Evolutionary conservation across 352 stramenopile species (phyloP), one percentile per base, ranked within the genome.

Genomic region (Phytophthora pisi): DNA sequence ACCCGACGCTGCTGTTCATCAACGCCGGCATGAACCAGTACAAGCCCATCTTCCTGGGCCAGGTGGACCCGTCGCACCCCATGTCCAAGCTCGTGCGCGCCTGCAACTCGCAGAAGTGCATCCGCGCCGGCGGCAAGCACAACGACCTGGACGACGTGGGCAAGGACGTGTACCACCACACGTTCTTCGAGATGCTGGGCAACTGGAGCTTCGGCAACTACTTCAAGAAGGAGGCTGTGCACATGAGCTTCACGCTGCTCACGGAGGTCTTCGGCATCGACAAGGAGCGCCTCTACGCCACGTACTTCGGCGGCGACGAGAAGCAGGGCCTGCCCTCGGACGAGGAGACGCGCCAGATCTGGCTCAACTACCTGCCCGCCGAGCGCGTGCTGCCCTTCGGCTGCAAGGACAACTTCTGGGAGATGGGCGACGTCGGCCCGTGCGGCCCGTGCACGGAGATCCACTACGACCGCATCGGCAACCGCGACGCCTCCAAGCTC

Each of bases 21-120:
- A 99, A 99, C 77, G 98, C 98, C 4, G 98, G 98, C 31, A 99
- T 99, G 98, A 99, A 99, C 83, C 98, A 99, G 77, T 99, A 98
- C 89, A 99, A 99, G 82, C 97, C 98, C 20, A 99, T 99, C 58
- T 99, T 99, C 75, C 68, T 99, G 52, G 98, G 98, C 20, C 94
- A 98, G 72, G 94, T 97, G n/a, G 95, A 98, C 76, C 97, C 97
- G 15, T 88, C 75, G 50, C 92, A 92, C 64, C 92, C 93, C 15
- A 90, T 99, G 69, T 89, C 92, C 24, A 94, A 91, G 56, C 82
- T 99, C 16, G 88, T 81, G 70, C 86, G 96, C 31, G 98, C 97
- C 1, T 84, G 82, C 46, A 99, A 99, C 86, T 96, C 90, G 45
- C 97, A 99, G 84, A 99, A 99, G 76, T 99, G 98, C 78, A 99